Conservation (phyloP, 148 eudicot species). For the Persicaria tinctoria region DNA sequence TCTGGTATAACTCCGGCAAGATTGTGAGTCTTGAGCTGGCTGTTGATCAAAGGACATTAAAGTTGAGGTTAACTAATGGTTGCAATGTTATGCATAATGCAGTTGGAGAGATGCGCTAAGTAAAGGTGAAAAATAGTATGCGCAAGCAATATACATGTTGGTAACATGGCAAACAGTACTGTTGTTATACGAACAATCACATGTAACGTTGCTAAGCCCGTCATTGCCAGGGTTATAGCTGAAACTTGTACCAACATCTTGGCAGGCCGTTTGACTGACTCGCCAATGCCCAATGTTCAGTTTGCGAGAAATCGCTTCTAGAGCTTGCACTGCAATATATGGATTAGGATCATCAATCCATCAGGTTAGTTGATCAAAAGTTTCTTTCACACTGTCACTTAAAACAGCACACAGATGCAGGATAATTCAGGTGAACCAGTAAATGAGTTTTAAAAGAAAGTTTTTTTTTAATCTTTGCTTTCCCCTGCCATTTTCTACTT, state of each 20-base stretch:
- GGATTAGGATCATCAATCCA: neutral
- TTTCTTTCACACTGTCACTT: too few species aligned
- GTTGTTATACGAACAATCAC: conserved; percentile 45
- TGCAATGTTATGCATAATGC: neutral
- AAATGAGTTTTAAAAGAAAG: too few species aligned
- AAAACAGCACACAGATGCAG: too few species aligned
- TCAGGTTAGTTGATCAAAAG: too few species aligned
- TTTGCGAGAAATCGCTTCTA: conserved; percentile 38
- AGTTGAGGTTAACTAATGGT: neutral
- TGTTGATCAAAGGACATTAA: conserved; percentile 22
- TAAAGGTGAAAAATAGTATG: neutral
- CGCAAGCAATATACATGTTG: conserved; percentile 37
- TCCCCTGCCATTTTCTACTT: too few species aligned
- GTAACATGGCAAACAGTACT: conserved; percentile 63
- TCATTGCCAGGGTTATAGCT: neutral
- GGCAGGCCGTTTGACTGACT: conserved; percentile 38
- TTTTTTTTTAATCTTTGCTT: too few species aligned
- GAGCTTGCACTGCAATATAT: conserved; percentile 38
- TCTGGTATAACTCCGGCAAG: conserved; percentile 56
- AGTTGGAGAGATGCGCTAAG: neutral
- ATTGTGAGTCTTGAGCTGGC: conserved; percentile 64
- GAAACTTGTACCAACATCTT: conserved; percentile 17
- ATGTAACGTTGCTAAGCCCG: conserved; percentile 39
- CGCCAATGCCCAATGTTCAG: conserved; percentile 39
- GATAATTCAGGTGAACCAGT: too few species aligned